Evolutionary conservation across 2,329 filamentous ascomycete genomes (phyloP), one percentile per base, ranked within the genome.

Genomic region (Aureobasidium sp.): DNA sequence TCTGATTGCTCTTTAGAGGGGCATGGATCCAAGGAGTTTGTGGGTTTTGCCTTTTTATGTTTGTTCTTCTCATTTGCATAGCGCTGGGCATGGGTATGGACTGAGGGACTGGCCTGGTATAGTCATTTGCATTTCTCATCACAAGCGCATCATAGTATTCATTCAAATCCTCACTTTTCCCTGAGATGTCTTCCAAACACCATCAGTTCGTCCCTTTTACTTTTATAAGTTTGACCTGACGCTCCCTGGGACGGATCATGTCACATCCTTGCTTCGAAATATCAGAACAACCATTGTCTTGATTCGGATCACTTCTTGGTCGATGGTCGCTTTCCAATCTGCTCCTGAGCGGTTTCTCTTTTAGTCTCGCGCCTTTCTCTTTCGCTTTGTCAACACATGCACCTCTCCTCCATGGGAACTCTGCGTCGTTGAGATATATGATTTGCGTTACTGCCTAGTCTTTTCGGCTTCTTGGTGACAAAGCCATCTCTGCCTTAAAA

Each of bases 1-100:
- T 76, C 77, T 96, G 68, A 95, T 96, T 75, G 87, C 87, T 71
- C 75, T 96, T 64, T 95, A 41, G 9, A 34, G 17, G 29, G 11
- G 34, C 20, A 31, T 27, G 9, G 52, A 31, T 31, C 39, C 39
- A 22, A 9, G 34, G 55, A 39, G 55, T 48, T 58, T 58, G 8
- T 57, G 20, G 11, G 42, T 8, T 37, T 48, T 17, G 12, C 14
- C 29, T 7, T 48, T 48, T 48, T 31, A 11, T 34, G 8, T 12
- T 34, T 34, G 9, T 48, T 29, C 5, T 15, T 47, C 27, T 11
- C 25, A 34, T 7, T 58, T 58, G 37, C 42, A 47, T 58, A 48
- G 55, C 55, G 39, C 29, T 58, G 42, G 39, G 42, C 20, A 34
- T 56, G 27, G 27, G 27, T n/a, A 39, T 31, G 15, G 22, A 31